A percentile compares a stretch with the other conserved stretches of the same genome.
Conservation (phyloP, 129 eudicot genomes). For the Pulicaria dysenterica region DNA sequence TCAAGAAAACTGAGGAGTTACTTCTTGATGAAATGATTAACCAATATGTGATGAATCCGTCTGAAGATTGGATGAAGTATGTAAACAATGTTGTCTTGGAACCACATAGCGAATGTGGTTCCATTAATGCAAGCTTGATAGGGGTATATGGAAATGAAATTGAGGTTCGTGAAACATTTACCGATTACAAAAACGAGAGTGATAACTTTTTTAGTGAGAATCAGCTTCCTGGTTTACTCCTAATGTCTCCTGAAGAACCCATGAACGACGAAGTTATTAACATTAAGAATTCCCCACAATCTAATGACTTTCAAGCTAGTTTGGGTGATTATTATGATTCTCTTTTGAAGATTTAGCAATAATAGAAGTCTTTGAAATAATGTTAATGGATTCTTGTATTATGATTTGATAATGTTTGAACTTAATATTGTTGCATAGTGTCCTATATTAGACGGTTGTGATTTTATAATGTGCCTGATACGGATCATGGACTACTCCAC, state of each 20-base stretch:
- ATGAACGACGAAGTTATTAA: conserved; percentile 17
- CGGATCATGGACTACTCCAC: too few relatives aligned
- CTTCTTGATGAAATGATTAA: conserved; percentile 23
- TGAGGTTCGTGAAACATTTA: conserved; percentile 14
- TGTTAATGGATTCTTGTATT: conserved; percentile 11
- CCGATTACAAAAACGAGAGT: conserved; percentile 12
- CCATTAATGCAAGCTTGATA: conserved; percentile 21
- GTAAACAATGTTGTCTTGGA: conserved; percentile 20
- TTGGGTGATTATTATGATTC: conserved; percentile 37
- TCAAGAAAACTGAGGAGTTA: conserved; percentile 26
- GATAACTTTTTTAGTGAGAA: conserved; percentile 23
- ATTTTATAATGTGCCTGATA: too few relatives aligned
- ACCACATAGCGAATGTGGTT: conserved; percentile 13
- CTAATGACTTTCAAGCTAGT: conserved; percentile 30
- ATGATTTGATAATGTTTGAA: conserved; percentile 14
- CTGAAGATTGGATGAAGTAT: conserved; percentile 35
- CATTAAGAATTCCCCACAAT: conserved; percentile 3
- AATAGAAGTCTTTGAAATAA: background rate
- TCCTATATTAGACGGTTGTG: background rate
- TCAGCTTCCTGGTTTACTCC: conserved; percentile 45
- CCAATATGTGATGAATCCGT: conserved; percentile 27
- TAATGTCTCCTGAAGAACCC: conserved; percentile 28
- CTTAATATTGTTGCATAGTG: background rate
- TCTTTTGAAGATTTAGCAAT: conserved; percentile 37
- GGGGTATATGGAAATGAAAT: conserved; percentile 33